Conservation (phyloP, 2,329 filamentous ascomycete species). For the Penicillium frequentans region DNA sequence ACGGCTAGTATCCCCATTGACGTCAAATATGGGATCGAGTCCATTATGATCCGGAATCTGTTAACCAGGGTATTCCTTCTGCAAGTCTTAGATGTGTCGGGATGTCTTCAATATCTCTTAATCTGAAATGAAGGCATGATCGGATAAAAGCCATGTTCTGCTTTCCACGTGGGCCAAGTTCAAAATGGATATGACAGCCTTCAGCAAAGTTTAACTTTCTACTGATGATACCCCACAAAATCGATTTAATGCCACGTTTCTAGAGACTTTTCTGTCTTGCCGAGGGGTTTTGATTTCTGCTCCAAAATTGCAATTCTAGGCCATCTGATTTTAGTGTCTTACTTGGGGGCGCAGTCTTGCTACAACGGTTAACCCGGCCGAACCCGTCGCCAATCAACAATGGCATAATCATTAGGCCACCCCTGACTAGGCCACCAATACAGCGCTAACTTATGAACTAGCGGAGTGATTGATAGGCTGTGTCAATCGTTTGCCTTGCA, state of each 20-base stretch:
- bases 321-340: not conserved
- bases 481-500: not conserved
- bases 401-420: not conserved
- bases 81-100: not conserved
- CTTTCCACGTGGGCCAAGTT: not conserved
- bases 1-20: not conserved
- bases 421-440: not conserved
- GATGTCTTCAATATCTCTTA: not conserved
- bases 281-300: not conserved
- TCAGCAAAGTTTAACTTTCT: not conserved
- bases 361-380: constrained; percentile 10
- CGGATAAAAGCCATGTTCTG: not conserved
- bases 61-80: not conserved
- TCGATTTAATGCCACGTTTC: not conserved
- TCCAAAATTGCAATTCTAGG: not conserved
- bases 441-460: not conserved
- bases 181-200: not conserved
- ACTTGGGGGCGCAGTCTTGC: not conserved
- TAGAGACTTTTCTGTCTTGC: not conserved
- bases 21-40: constrained; percentile 50
- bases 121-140: not conserved
- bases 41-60: not conserved
- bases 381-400: not conserved
- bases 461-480: not conserved
- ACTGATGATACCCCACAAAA: not conserved